phyloP scores from a whole-genome alignment of 2,329 filamentous ascomycete genomes.

The Purpureocillium takamizusanense region DNA sequence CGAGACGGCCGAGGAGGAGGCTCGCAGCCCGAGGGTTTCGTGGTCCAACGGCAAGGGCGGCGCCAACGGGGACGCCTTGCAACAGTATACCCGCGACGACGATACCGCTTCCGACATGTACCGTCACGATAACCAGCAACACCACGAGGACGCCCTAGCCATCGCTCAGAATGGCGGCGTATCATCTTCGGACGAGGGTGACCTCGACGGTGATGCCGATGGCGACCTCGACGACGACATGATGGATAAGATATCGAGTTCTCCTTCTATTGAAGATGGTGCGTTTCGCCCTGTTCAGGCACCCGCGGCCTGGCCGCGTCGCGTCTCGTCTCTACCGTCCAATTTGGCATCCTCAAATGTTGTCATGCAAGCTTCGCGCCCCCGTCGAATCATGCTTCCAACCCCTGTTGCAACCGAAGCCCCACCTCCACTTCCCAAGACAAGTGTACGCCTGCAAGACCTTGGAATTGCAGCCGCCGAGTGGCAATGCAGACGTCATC shows the following conservation, averaged over 20 bases:
- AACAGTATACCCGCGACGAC: constrained; percentile 37
- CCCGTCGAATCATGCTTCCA: constrained; percentile 12
- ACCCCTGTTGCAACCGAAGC: constrained; percentile 24
- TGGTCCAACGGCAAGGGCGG: constrained; percentile 34
- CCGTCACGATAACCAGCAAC: constrained; percentile 20
- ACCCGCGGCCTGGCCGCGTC: constrained; percentile 31
- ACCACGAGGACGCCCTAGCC: constrained; percentile 49
- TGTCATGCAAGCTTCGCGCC: constrained; percentile 19
- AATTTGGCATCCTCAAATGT: constrained; percentile 21
- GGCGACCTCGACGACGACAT: constrained; percentile 81
- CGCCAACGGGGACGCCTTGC: constrained; percentile 24
- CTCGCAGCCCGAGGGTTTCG: constrained; percentile 53
- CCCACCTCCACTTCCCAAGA: constrained; percentile 13
- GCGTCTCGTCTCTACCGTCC: constrained; percentile 31
- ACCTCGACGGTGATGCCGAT: constrained; percentile 57
- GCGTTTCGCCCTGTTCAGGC: constrained; percentile 47
- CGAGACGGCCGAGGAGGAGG: constrained; percentile 65
- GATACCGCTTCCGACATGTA: constrained; percentile 23
- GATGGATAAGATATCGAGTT: constrained; percentile 98
- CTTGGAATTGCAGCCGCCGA: constrained; percentile 7
- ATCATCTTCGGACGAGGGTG: constrained; percentile 48
- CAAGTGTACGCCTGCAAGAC: constrained; percentile 8
- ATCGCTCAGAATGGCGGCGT: constrained; percentile 53
- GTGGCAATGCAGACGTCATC: constrained; percentile 23
- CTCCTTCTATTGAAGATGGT: constrained; percentile 99